Conservation (phyloP, 306 rosid species). For the Casuarina cunninghamiana region DNA sequence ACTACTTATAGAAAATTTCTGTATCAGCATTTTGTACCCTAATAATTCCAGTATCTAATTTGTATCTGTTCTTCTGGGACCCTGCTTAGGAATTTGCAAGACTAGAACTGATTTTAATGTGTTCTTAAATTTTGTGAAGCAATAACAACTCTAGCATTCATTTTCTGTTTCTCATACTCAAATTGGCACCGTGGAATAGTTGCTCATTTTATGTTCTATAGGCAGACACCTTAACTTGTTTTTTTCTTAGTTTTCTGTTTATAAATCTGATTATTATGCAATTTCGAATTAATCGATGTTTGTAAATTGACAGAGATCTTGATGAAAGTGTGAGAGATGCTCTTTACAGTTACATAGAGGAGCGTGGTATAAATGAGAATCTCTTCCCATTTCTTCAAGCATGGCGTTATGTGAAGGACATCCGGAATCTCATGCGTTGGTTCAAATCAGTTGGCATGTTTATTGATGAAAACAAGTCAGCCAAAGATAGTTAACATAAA, state of each 20-base stretch:
- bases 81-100: background rate
- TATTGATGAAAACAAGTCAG: conserved; percentile 49
- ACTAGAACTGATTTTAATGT: background rate
- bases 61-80: background rate
- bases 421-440: conserved; percentile 85
- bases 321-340: conserved; percentile 78
- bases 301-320: conserved; percentile 59
- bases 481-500: conserved; percentile 36
- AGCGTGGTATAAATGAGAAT: conserved; percentile 77
- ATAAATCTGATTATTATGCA: background rate
- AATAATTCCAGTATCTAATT: background rate
- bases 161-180: background rate
- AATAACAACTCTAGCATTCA: background rate
- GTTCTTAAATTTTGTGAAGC: background rate
- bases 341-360: conserved; percentile 75
- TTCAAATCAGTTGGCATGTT: conserved; percentile 67
- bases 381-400: conserved; percentile 93
- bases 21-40: background rate
- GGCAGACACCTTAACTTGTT: background rate
- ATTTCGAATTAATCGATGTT: background rate
- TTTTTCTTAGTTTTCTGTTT: background rate
- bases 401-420: conserved; percentile 94
- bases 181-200: background rate
- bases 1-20: background rate
- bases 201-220: background rate